A percentile compares a stretch with the other conserved stretches of the same genome.
Conservation (phyloP, 2,329 filamentous ascomycete species). For the Lanzia echinophila region DNA sequence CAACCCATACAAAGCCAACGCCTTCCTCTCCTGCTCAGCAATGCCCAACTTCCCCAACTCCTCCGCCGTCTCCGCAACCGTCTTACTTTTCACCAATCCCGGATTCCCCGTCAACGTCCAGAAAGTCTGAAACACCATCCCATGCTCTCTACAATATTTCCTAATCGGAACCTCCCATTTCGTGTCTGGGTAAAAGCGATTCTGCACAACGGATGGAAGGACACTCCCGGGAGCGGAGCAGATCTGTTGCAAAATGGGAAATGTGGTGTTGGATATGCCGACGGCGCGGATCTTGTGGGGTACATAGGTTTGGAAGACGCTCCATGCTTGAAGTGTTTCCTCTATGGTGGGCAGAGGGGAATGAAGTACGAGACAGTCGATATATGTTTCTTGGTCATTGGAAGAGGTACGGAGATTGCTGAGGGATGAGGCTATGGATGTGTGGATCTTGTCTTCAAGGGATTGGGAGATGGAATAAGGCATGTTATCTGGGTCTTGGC, state of each 20-base stretch:
- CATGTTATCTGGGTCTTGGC: slow-evolving; percentile 53
- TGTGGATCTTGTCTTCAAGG: slow-evolving; percentile 57
- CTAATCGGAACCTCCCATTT: slow-evolving; percentile 49
- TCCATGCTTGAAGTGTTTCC: slow-evolving; percentile 59
- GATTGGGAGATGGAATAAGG: slow-evolving; percentile 56
- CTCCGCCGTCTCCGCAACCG: slow-evolving; percentile 44
- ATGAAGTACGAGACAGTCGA: slow-evolving; percentile 54
- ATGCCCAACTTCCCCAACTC: slow-evolving; percentile 33
- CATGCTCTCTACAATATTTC: slow-evolving; percentile 44
- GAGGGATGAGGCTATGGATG: slow-evolving; percentile 62
- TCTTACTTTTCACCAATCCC: slow-evolving; percentile 37
- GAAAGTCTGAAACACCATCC: slow-evolving; percentile 52
- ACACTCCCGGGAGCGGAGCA: background rate
- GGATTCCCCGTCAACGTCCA: slow-evolving; percentile 57
- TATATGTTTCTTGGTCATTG: slow-evolving; percentile 38
- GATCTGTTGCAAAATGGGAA: background rate
- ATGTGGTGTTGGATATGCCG: slow-evolving; percentile 44
- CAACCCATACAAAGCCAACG: slow-evolving; percentile 49
- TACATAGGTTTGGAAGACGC: slow-evolving; percentile 57
- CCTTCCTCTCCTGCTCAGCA: slow-evolving; percentile 37
- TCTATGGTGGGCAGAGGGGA: slow-evolving; percentile 44
- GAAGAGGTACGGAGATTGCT: slow-evolving; percentile 34
- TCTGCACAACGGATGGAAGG: background rate
- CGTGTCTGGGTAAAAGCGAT: background rate
- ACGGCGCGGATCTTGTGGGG: slow-evolving; percentile 57